Evolutionary conservation across 129 eudicot species (phyloP).

Genomic region (Oenanthe sinensis): DNA sequence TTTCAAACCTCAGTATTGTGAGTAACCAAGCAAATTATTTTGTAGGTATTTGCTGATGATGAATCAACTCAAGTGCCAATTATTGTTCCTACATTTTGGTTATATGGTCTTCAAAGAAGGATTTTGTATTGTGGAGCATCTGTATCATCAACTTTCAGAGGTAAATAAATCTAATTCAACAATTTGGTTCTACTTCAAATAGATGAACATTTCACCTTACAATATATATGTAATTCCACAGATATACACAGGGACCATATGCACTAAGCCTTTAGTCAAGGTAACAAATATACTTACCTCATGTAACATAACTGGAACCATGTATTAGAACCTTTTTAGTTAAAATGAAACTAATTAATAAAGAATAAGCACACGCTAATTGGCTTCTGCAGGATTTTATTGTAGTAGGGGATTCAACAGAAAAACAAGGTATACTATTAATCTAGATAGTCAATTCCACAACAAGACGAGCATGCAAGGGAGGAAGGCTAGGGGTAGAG

Average conservation of each 20-base stretch:
- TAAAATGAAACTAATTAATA: background rate
- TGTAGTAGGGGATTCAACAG: conserved; percentile 56
- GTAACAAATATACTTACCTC: background rate
- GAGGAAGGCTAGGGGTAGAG: background rate
- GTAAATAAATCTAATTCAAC: conserved; percentile 14
- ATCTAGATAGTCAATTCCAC: conserved; percentile 28
- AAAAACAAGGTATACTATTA: conserved; percentile 25
- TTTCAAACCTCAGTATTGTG: background rate
- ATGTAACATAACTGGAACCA: background rate
- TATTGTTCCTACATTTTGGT: conserved; percentile 33
- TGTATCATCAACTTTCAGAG: conserved; percentile 42
- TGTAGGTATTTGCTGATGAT: conserved; percentile 68
- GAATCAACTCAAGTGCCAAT: conserved; percentile 46
- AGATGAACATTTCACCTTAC: background rate
- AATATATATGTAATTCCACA: background rate
- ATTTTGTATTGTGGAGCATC: conserved; percentile 45
- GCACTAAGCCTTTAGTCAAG: conserved; percentile 1
- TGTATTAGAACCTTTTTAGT: background rate
- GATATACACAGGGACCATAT: background rate
- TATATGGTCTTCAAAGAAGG: conserved; percentile 32
- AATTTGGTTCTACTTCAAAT: background rate
- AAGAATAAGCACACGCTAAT: no score
- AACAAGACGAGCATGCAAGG: conserved; percentile 9
- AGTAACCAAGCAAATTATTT: background rate
- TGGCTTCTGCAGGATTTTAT: conserved; percentile 34